These are phyloP conservation scores for Myxozyma lipomycoides DNA, from an alignment of 805 yeast genomes.

Conservation along the genomic window DNA sequence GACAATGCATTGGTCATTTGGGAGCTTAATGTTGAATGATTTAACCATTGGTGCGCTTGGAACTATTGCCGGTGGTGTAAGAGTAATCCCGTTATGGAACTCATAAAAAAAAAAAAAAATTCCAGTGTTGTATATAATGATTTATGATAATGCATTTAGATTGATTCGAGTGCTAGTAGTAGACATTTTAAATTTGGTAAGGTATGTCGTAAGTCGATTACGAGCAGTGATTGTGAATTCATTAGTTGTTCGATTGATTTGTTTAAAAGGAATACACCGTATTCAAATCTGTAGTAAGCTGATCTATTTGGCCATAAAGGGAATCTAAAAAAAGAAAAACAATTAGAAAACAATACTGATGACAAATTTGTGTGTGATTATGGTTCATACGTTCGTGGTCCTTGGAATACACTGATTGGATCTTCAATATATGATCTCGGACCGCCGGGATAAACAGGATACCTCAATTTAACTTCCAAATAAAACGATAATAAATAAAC, in stretches of 20 bases:
- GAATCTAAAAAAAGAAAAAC: slow-evolving; percentile 36
- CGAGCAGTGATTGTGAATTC: slow-evolving; percentile 31
- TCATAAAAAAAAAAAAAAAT: not conserved
- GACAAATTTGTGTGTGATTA: not conserved
- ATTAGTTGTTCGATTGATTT: slow-evolving; percentile 48
- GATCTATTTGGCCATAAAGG: slow-evolving; percentile 51
- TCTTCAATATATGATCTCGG: slow-evolving; percentile 49
- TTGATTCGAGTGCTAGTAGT: slow-evolving; percentile 20
- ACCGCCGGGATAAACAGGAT: slow-evolving; percentile 49
- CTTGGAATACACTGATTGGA: slow-evolving; percentile 42
- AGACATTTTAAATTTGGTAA: slow-evolving; percentile 29
- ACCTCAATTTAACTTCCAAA: slow-evolving; percentile 46
- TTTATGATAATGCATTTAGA: too few relatives aligned
- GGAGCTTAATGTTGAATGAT: slow-evolving; percentile 36
- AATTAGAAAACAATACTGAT: not conserved
- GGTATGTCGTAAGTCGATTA: slow-evolving; percentile 29
- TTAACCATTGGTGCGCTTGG: slow-evolving; percentile 41
- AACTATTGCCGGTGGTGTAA: slow-evolving; percentile 35
- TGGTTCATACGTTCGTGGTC: slow-evolving; percentile 30
- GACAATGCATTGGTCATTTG: slow-evolving; percentile 43
- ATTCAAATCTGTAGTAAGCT: slow-evolving; percentile 46
- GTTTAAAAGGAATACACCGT: slow-evolving; percentile 46
- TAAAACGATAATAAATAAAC: slow-evolving; percentile 43
- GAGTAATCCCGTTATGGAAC: slow-evolving; percentile 28
- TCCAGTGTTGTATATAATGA: too few relatives aligned